These are phyloP conservation scores for Phytopythium boreale DNA, from an alignment of 352 stramenopile genomes.

Conservation along the genomic window DNA sequence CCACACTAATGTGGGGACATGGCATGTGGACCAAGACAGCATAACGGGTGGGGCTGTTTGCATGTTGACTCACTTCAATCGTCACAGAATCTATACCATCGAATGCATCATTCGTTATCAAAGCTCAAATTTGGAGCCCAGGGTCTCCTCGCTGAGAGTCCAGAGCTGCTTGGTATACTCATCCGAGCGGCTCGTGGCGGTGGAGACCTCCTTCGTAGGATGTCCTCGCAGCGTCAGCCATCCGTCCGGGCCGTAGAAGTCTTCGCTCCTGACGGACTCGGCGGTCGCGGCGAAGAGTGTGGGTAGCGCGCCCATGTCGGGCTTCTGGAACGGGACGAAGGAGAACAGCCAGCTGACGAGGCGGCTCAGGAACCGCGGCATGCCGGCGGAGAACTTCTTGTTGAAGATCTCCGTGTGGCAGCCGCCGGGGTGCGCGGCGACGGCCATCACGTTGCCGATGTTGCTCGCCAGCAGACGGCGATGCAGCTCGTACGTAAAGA, in stretches of 20 bases:
- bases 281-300: slow-evolving; percentile 46
- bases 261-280: slow-evolving; percentile 17
- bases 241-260: slow-evolving; percentile 27
- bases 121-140: slow-evolving; percentile 27
- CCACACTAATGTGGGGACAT: neutral
- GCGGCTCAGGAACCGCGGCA: slow-evolving; percentile 23
- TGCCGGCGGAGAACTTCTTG: slow-evolving; percentile 26
- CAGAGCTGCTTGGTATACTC: slow-evolving; percentile 38
- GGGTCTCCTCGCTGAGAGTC: slow-evolving; percentile 43
- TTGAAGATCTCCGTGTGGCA: slow-evolving; percentile 36
- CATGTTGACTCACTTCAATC: too few relatives aligned
- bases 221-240: slow-evolving; percentile 45
- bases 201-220: slow-evolving; percentile 35
- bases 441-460: slow-evolving; percentile 29
- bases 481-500: slow-evolving; percentile 53
- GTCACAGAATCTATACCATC: too few relatives aligned
- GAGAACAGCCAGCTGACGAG: slow-evolving; percentile 33
- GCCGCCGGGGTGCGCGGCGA: slow-evolving; percentile 37
- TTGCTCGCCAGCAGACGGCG: slow-evolving; percentile 22
- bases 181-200: slow-evolving; percentile 30
- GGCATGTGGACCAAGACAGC: neutral
- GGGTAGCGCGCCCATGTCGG: slow-evolving; percentile 43
- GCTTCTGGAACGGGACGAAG: slow-evolving; percentile 25
- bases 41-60: neutral
- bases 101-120: neutral